A percentile compares a stretch with the other conserved stretches of the same genome.
phyloP scores from a whole-genome alignment of 805 yeast species.

The Candida hungchunana region DNA sequence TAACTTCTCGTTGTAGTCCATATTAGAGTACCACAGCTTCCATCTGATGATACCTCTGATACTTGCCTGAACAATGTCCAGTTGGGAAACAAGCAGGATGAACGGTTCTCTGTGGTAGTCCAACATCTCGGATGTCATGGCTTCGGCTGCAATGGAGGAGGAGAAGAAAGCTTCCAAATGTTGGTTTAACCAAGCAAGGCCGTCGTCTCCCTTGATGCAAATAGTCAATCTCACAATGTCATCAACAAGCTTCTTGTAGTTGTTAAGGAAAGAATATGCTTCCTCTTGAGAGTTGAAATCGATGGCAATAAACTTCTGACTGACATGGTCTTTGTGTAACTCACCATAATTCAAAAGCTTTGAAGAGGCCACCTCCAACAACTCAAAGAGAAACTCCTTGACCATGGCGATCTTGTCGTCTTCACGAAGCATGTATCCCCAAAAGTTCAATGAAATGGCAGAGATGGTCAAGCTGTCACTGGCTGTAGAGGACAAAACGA shows the following conservation, averaged over 20 bases:
- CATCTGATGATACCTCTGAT: slow-evolving; percentile 92
- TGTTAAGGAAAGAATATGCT: slow-evolving; percentile 65
- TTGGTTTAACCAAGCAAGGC: slow-evolving; percentile 76
- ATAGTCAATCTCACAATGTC: slow-evolving; percentile 86
- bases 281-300: slow-evolving; percentile 91
- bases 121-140: slow-evolving; percentile 51
- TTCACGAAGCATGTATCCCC: slow-evolving; percentile 85
- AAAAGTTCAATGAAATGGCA: slow-evolving; percentile 86
- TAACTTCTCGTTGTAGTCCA: slow-evolving; percentile 44
- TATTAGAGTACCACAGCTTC: slow-evolving; percentile 82
- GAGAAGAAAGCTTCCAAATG: slow-evolving; percentile 70
- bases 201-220: slow-evolving; percentile 79
- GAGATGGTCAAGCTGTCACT: slow-evolving; percentile 87
- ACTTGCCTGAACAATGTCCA: slow-evolving; percentile 83
- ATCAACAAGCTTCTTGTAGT: slow-evolving; percentile 79
- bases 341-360: slow-evolving; percentile 71
- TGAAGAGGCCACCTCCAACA: slow-evolving; percentile 73
- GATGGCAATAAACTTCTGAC: slow-evolving; percentile 64
- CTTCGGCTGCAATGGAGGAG: slow-evolving; percentile 61
- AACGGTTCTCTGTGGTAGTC: slow-evolving; percentile 63
- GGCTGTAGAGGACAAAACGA: slow-evolving; percentile 75
- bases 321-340: slow-evolving; percentile 58
- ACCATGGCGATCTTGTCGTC: slow-evolving; percentile 58
- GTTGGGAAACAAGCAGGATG: slow-evolving; percentile 73
- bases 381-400: slow-evolving; percentile 52